A percentile compares a stretch with the other conserved stretches of the same genome.
These are phyloP conservation scores for Cladophialophora exuberans DNA, from an alignment of 2,329 filamentous ascomycete genomes.

Conservation along the genomic window DNA sequence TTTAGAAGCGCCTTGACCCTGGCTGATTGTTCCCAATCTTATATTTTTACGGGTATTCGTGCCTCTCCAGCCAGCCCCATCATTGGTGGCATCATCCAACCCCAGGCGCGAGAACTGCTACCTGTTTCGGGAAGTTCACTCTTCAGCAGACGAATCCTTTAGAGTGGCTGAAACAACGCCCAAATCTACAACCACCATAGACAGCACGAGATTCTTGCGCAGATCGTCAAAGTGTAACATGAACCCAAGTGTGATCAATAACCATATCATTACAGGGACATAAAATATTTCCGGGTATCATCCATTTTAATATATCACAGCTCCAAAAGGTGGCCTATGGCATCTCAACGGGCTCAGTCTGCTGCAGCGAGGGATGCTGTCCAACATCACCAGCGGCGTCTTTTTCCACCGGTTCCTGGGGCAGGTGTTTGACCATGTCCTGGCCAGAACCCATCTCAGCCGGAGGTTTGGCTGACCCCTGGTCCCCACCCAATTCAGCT, in stretches of 20 bases:
- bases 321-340: not conserved
- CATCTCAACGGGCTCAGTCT: conserved; percentile 15
- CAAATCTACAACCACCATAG: too few relatives aligned
- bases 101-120: too few relatives aligned
- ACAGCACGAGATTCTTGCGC: too few relatives aligned
- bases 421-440: not conserved
- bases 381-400: conserved; percentile 12
- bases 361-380: conserved; percentile 1
- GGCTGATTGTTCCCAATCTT: too few relatives aligned
- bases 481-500: conserved; percentile 13
- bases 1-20: too few relatives aligned
- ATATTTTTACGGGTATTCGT: too few relatives aligned
- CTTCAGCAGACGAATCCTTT: not conserved
- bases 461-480: not conserved
- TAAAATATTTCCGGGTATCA: not conserved
- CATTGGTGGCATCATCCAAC: too few relatives aligned
- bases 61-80: too few relatives aligned
- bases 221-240: too few relatives aligned
- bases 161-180: not conserved
- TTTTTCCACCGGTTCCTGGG: conserved; percentile 17
- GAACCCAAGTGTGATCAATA: too few relatives aligned
- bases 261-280: conserved; percentile 2
- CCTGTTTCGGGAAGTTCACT: too few relatives aligned
- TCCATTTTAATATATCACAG: not conserved
- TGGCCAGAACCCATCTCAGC: too few relatives aligned